Conservation (phyloP, 2,329 filamentous ascomycete genomes). For the Hirsutella minnesotensis region DNA sequence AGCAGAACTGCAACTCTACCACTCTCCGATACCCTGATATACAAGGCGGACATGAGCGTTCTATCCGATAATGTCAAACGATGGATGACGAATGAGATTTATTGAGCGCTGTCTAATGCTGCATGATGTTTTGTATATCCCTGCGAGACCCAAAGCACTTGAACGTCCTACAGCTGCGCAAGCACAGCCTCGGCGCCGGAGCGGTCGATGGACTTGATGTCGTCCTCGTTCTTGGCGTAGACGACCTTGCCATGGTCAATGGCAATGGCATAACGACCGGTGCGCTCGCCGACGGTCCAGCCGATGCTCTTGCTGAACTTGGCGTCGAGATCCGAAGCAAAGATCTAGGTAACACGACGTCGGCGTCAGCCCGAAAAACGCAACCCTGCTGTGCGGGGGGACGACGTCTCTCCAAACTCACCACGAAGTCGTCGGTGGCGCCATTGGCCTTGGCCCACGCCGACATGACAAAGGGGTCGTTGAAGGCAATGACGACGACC, state of each 20-base stretch:
- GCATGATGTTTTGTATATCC: too few species aligned
- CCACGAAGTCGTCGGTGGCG: conserved; percentile 55
- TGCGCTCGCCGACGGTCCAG: conserved; percentile 65
- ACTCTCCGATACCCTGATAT: too few species aligned
- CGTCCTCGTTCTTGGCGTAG: conserved; percentile 66
- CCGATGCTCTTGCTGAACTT: conserved; percentile 69
- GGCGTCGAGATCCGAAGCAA: conserved; percentile 58
- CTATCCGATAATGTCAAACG: too few species aligned
- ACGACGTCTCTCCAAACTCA: too few species aligned
- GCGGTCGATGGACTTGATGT: conserved; percentile 27
- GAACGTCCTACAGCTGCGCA: conserved; percentile 41
- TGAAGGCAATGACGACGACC: conserved; percentile 70
- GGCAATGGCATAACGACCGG: conserved; percentile 67
- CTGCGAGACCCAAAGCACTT: too few species aligned
- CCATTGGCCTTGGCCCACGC: conserved; percentile 85
- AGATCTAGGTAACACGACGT: conserved; percentile 39
- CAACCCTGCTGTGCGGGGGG: too few species aligned
- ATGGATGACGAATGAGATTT: too few species aligned
- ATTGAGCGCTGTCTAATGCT: too few species aligned
- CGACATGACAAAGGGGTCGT: conserved; percentile 80
- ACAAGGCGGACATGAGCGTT: too few species aligned
- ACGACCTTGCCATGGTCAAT: conserved; percentile 73
- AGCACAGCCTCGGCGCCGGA: conserved; percentile 43
- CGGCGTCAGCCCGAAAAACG: too few species aligned
- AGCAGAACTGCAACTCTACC: too few species aligned